Evolutionary conservation across 2,329 filamentous ascomycete species (phyloP).

Genomic region (Monosporascus sp.): DNA sequence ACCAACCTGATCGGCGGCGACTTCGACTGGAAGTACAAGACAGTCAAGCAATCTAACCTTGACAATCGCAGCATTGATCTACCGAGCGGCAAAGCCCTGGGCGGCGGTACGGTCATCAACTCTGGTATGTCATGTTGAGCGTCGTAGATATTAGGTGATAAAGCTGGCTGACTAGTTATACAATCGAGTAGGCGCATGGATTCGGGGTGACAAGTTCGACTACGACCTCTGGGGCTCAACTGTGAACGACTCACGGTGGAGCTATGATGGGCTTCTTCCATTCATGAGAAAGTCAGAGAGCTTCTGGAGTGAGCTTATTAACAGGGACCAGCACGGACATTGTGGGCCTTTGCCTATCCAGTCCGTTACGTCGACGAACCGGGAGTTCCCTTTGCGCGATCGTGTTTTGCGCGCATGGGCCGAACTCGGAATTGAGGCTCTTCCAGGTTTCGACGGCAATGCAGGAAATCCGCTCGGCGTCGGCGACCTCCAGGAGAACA

Average conservation of each 20-base stretch:
- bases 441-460: constrained; percentile 11
- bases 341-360: constrained; percentile 18
- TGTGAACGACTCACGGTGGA: constrained; percentile 30
- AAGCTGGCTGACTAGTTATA: background rate
- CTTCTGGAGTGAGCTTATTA: constrained; percentile 9
- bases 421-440: constrained; percentile 18
- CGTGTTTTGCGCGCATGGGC: constrained; percentile 24
- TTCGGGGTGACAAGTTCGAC: constrained; percentile 33
- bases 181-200: constrained; percentile 22
- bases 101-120: constrained; percentile 32
- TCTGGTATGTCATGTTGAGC: constrained; percentile 7
- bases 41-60: constrained; percentile 16
- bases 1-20: constrained; percentile 17
- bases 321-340: constrained; percentile 17
- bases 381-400: constrained; percentile 28
- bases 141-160: fast-evolving
- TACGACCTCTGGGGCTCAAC: constrained; percentile 36
- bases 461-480: constrained; percentile 19
- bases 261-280: constrained; percentile 32
- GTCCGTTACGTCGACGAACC: constrained; percentile 17
- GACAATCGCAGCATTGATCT: constrained; percentile 13
- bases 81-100: constrained; percentile 27
- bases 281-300: constrained; percentile 31
- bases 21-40: constrained; percentile 25
- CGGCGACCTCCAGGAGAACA: constrained; percentile 11